Percentiles rank a stretch among this genome's conserved stretches.
Evolutionary conservation across 352 stramenopile genomes (phyloP).

Genomic region (Phytopythium boreale): DNA sequence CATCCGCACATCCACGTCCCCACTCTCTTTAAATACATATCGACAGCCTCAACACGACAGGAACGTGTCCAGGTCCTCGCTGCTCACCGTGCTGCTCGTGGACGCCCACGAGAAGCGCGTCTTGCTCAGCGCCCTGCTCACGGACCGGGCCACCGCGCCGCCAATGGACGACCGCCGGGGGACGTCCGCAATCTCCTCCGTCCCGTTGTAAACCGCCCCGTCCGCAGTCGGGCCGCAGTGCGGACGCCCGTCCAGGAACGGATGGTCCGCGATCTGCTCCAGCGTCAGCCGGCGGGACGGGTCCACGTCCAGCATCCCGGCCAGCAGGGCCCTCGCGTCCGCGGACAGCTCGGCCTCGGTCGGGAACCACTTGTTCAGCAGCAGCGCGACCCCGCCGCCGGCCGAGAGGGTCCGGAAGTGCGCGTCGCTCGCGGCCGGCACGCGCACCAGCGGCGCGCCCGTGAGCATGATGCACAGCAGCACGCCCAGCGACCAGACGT

Average conservation of each 20-base stretch:
- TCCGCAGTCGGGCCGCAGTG: background rate
- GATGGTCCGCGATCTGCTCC: conserved; percentile 33
- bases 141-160: background rate
- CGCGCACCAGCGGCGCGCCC: conserved; percentile 42
- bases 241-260: conserved; percentile 21
- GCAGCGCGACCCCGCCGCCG: conserved; percentile 33
- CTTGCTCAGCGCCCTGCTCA: conserved; percentile 2
- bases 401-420: conserved; percentile 37
- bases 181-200: background rate
- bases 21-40: background rate
- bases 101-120: conserved; percentile 9
- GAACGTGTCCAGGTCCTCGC: conserved; percentile 3
- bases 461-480: conserved; percentile 63
- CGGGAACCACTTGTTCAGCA: conserved; percentile 48
- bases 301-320: conserved; percentile 26
- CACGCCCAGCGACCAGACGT: conserved; percentile 63
- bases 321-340: conserved; percentile 24
- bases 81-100: conserved; percentile 4
- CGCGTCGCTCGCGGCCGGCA: conserved; percentile 27
- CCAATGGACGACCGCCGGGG: background rate
- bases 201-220: background rate
- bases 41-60: background rate
- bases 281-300: conserved; percentile 28
- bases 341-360: conserved; percentile 14
- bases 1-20: background rate